Percentiles rank a stretch among this genome's conserved stretches.
These are phyloP conservation scores for Podospora pseudopauciseta DNA, from an alignment of 495 filamentous ascomycete genomes.

Conservation along the genomic window DNA sequence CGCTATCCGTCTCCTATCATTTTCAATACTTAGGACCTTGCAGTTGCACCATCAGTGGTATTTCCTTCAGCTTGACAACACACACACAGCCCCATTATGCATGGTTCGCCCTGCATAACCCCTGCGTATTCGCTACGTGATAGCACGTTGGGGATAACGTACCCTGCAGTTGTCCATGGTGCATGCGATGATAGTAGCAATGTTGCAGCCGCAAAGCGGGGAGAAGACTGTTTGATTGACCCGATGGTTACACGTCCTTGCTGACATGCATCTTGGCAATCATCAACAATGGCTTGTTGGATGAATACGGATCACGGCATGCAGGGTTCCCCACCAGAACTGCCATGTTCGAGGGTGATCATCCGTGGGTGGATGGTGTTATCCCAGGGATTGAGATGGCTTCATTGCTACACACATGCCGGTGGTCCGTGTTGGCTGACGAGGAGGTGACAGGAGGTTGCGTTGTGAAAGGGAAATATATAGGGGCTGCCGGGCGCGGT, in stretches of 20 bases:
- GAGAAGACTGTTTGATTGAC: background rate
- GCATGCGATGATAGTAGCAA: background rate
- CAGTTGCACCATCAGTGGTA: background rate
- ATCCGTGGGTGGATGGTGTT: background rate
- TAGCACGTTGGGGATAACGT: background rate
- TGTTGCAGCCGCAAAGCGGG: background rate
- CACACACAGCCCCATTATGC: background rate
- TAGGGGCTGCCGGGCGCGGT: background rate
- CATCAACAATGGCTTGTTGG: background rate
- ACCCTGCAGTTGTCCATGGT: background rate
- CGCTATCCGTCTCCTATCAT: background rate
- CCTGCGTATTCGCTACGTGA: background rate
- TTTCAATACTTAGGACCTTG: background rate
- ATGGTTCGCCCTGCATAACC: background rate
- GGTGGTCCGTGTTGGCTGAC: background rate
- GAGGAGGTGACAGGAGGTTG: background rate
- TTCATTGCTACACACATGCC: background rate
- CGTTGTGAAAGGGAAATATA: background rate
- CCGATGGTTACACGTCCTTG: background rate
- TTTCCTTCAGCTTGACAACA: background rate
- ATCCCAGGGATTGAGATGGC: background rate
- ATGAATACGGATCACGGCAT: background rate
- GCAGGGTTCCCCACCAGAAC: background rate
- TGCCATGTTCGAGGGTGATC: background rate
- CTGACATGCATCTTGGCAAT: background rate